Conservation (phyloP, 768 basidiomycete genomes). For the Paxillus rubicundulus region DNA sequence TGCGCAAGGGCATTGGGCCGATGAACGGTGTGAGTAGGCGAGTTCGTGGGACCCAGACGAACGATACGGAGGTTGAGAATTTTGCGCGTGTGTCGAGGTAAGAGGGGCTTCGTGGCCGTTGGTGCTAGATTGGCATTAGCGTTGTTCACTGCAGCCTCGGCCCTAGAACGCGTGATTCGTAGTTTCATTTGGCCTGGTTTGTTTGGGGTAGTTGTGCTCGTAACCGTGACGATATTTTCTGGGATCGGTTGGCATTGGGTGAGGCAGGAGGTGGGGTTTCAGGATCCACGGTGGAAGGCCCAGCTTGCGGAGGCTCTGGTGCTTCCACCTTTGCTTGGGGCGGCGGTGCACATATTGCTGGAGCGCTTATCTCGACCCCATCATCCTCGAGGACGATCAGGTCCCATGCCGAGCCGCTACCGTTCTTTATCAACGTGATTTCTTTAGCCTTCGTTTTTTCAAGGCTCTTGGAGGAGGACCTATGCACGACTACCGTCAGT, state of each 20-base stretch:
- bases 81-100: constrained; percentile 3
- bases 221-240: too few species aligned
- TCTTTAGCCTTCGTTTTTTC: not conserved
- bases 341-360: not conserved
- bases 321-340: not conserved
- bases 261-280: not conserved
- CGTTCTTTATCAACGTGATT: not conserved
- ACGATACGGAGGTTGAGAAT: constrained; percentile 1
- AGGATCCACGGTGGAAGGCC: not conserved
- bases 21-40: not conserved
- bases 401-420: not conserved
- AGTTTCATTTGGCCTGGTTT: not conserved
- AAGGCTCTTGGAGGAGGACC: not conserved
- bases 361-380: too few species aligned
- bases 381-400: not conserved
- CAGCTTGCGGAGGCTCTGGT: not conserved
- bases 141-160: not conserved
- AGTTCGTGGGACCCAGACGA: not conserved
- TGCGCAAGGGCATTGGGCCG: not conserved
- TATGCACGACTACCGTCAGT: not conserved
- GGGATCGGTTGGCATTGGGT: not conserved
- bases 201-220: too few species aligned
- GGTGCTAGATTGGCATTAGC: not conserved
- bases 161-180: not conserved
- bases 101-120: not conserved